A percentile compares a stretch with the other conserved stretches of the same genome.
Evolutionary conservation across 257 asterid genomes (phyloP).

Genomic region (Leonotis leonurus): DNA sequence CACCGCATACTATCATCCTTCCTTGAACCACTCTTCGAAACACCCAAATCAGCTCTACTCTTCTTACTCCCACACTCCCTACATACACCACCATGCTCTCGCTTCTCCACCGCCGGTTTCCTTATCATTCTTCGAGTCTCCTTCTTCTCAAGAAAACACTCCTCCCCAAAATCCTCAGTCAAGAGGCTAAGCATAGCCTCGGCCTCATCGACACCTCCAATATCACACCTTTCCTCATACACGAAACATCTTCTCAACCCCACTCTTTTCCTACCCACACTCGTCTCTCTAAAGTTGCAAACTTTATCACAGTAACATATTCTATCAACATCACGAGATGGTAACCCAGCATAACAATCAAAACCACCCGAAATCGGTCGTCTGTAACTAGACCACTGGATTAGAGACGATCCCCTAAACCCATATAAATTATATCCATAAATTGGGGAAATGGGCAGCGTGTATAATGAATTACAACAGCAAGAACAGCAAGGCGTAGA

Average conservation of each 20-base stretch:
- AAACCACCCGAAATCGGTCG: constrained; percentile 42
- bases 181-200: constrained; percentile 79
- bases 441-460: constrained; percentile 34
- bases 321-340: constrained; percentile 30
- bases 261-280: constrained; percentile 33
- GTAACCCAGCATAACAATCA: constrained; percentile 34
- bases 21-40: constrained; percentile 30
- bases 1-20: constrained; percentile 32
- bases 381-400: constrained; percentile 54
- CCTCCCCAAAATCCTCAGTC: constrained; percentile 48
- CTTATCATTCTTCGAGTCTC: constrained; percentile 31
- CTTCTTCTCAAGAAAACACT: constrained; percentile 33
- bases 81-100: constrained; percentile 20
- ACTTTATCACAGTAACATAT: constrained; percentile 33
- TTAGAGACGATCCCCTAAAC: constrained; percentile 66
- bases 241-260: constrained; percentile 40
- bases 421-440: constrained; percentile 41
- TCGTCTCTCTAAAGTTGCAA: constrained; percentile 25
- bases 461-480: constrained; percentile 37
- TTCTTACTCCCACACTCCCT: constrained; percentile 30
- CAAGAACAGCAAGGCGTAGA: constrained; percentile 44
- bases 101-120: constrained; percentile 36
- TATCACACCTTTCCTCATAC: constrained; percentile 37
- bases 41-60: constrained; percentile 33
- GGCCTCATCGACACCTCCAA: constrained; percentile 50